These are phyloP conservation scores for Globisporangium middletonii DNA, from an alignment of 352 stramenopile species.

Conservation along the genomic window DNA sequence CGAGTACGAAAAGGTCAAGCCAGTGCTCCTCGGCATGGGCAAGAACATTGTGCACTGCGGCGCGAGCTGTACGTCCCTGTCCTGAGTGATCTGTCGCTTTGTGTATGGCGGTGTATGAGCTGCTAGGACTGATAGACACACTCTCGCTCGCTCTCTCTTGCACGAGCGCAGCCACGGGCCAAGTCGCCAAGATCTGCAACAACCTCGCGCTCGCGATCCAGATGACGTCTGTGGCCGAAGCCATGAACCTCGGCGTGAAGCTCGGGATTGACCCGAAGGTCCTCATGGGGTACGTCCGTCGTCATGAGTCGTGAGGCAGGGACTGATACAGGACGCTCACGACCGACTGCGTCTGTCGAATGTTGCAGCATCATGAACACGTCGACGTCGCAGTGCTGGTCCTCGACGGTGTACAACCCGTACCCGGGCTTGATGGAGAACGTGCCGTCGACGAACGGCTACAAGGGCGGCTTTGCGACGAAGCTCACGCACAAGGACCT, in stretches of 20 bases:
- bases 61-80: constrained; percentile 62
- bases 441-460: constrained; percentile 83
- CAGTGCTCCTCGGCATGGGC: constrained; percentile 90
- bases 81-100: constrained; percentile 11
- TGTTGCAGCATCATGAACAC: constrained; percentile 92
- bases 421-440: constrained; percentile 90
- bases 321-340: neutral
- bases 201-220: constrained; percentile 96
- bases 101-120: constrained; percentile 6
- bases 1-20: constrained; percentile 70
- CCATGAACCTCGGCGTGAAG: constrained; percentile 94
- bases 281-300: constrained; percentile 58
- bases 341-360: neutral
- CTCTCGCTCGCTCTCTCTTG: neutral
- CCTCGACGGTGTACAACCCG: constrained; percentile 93
- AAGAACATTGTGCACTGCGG: constrained; percentile 93
- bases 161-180: constrained; percentile 42
- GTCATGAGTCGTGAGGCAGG: neutral
- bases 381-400: constrained; percentile 96
- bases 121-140: constrained; percentile 1
- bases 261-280: constrained; percentile 94
- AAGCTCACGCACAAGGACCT: constrained; percentile 97
- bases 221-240: constrained; percentile 95
- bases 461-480: constrained; percentile 89
- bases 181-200: constrained; percentile 97